phyloP scores from a whole-genome alignment of 2,329 filamentous ascomycete species.

The Penicillium sp. region DNA sequence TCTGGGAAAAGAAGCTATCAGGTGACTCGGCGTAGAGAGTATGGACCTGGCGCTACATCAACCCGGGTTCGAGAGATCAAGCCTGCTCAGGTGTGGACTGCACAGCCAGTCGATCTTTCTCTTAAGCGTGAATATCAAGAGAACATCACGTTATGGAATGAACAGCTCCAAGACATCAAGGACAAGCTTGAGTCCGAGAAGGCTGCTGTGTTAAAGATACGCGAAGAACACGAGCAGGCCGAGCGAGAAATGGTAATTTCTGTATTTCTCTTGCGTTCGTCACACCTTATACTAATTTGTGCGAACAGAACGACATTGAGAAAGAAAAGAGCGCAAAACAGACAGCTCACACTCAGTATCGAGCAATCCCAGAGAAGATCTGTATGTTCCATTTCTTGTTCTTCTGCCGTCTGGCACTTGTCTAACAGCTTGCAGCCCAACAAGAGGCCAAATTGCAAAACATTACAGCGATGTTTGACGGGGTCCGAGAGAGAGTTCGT shows the following conservation, averaged over 20 bases:
- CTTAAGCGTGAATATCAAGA: conserved; percentile 60
- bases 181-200: conserved; percentile 32
- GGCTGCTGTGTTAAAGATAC: conserved; percentile 22
- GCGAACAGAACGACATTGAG: conserved; percentile 35
- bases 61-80: conserved; percentile 63
- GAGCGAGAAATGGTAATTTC: conserved; percentile 45
- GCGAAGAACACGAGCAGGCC: conserved; percentile 23
- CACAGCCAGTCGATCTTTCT: conserved; percentile 66
- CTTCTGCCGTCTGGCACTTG: neutral
- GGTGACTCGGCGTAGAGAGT: conserved; percentile 72
- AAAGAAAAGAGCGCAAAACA: conserved; percentile 67
- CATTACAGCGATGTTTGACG: conserved; percentile 40
- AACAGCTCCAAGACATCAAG: conserved; percentile 39
- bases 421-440: conserved; percentile 38
- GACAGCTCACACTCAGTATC: conserved; percentile 62
- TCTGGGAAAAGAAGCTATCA: conserved; percentile 63
- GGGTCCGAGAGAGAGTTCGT: conserved; percentile 49
- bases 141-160: conserved; percentile 45
- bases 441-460: conserved; percentile 48
- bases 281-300: conserved; percentile 11
- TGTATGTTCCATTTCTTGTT: conserved; percentile 49
- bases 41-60: conserved; percentile 70
- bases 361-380: conserved; percentile 68
- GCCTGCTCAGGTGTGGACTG: conserved; percentile 68
- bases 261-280: neutral